Conservation (phyloP, 208 protist species). For the Plasmodiophora brassicae region DNA sequence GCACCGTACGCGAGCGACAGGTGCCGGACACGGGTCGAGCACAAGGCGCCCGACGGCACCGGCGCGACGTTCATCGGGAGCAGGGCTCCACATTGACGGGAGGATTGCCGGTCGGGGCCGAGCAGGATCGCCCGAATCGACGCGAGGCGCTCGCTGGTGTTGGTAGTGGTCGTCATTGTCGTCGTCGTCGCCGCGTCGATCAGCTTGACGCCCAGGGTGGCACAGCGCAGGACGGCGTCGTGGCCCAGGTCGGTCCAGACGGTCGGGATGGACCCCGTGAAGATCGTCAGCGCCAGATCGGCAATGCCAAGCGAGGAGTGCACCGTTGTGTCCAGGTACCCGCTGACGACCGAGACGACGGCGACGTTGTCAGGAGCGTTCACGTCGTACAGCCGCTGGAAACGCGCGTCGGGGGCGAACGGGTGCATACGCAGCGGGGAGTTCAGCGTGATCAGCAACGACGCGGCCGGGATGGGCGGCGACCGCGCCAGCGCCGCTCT, state of each 20-base stretch:
- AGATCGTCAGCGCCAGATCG: neutral
- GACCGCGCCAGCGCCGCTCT: neutral
- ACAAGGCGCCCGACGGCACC: no score
- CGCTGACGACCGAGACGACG: neutral
- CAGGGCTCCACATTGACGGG: no score
- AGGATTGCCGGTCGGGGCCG: no score
- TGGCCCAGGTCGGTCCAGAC: slow-evolving; percentile 7
- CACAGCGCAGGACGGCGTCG: neutral
- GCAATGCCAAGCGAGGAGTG: neutral
- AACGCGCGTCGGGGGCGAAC: neutral
- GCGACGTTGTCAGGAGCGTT: neutral
- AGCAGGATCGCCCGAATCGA: no score
- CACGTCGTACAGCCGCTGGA: neutral
- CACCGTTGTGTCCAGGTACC: neutral
- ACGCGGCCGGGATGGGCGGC: neutral
- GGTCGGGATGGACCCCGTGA: neutral
- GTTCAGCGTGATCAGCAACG: slow-evolving; percentile 25
- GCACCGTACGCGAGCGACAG: no score
- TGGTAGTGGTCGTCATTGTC: no score
- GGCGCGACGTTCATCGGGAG: no score
- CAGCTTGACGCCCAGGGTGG: no score
- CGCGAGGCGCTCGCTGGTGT: no score
- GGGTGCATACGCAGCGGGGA: neutral
- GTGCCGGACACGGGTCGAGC: no score
- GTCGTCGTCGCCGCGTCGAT: no score